A percentile compares a stretch with the other conserved stretches of the same genome.
Conservation (phyloP, 2,329 filamentous ascomycete genomes). For the Amphichorda felina region DNA sequence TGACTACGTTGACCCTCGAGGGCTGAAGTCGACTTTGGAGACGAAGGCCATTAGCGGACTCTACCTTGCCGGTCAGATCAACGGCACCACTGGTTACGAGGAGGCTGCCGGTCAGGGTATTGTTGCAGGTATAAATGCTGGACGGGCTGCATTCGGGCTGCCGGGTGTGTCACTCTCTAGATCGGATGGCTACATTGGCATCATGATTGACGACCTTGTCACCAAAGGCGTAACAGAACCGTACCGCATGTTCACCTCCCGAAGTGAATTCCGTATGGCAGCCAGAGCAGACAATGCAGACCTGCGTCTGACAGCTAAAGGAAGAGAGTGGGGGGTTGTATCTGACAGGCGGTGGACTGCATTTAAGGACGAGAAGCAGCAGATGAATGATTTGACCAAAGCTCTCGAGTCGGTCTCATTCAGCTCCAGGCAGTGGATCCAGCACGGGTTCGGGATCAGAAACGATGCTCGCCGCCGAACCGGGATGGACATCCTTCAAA, state of each 20-base stretch:
- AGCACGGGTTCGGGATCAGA: slow-evolving; percentile 57
- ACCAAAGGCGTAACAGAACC: slow-evolving; percentile 96
- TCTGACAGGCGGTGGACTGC: slow-evolving; percentile 64
- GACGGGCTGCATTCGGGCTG: slow-evolving; percentile 59
- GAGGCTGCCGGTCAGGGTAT: slow-evolving; percentile 92
- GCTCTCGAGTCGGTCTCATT: slow-evolving; percentile 47
- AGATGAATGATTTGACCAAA: slow-evolving; percentile 54
- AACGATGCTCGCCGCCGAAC: slow-evolving; percentile 54
- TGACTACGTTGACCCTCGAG: slow-evolving; percentile 92
- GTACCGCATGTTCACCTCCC: slow-evolving; percentile 95
- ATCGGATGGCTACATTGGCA: slow-evolving; percentile 89
- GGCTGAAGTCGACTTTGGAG: slow-evolving; percentile 78
- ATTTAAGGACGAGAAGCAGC: slow-evolving; percentile 52
- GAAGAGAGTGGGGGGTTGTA: slow-evolving; percentile 65
- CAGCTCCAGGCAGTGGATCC: slow-evolving; percentile 54
- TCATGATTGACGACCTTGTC: slow-evolving; percentile 97
- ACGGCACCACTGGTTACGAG: slow-evolving; percentile 96
- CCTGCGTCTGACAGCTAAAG: slow-evolving; percentile 67
- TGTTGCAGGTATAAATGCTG: slow-evolving; percentile 87
- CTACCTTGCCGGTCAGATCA: slow-evolving; percentile 92
- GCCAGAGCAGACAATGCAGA: slow-evolving; percentile 92
- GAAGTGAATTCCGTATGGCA: slow-evolving; percentile 91
- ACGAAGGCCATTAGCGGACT: slow-evolving; percentile 85
- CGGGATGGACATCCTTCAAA: slow-evolving; percentile 69
- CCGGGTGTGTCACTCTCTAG: slow-evolving; percentile 58